Base-by-base conservation (phyloP, 345 rosid species). In the Melaleuca alternifolia region DNA sequence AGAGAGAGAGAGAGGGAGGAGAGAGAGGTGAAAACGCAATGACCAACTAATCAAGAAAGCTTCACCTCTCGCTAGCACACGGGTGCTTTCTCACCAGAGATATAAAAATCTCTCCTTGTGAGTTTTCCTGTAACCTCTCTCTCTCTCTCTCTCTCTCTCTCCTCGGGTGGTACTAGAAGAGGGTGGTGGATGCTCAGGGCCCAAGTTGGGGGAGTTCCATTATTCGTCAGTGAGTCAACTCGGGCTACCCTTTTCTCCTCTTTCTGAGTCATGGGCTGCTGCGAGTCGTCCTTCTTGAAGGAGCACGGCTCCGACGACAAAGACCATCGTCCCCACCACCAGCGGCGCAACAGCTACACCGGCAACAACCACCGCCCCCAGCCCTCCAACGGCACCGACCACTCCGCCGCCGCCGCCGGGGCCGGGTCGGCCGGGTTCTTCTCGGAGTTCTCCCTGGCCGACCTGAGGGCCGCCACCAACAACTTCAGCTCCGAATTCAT, bases 401-500 rank as follows among this genome's bases (percentile, higher is more conserved):
- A 71, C 56, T 30, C 28, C 50, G 85, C 85, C 15, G 93, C 77
- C 6, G 89, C 4, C 6, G 53, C 54, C 44, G 50, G 88, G 15
- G 92, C 91, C 5, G 89, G 88, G 81, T 91, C 96, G 87, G 84
- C 90, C 13, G 98, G 94, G 95, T 97, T 93, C 84, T 91, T 97
- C 88, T 85, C 89, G 15, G 98, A 95, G 96, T 97, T 93, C 92
- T 93, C 96, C 1, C 90, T 93, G 7, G 89, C 93, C 28, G 99
- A 94, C 87, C 94, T 97, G 46, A 94, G 91, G 87, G 91, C 94
- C 24, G 99, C 99, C 33, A 97, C 99, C 44, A 93, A 93, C 87
- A 92, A 95, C 91, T 97, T 96, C 90, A 89, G 93, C 93, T 37
- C 95, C 84, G 95, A 97, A 75, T 90, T 89, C 30, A 92, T 97